Evolutionary conservation across 2,329 filamentous ascomycete species (phyloP).

Genomic region (Pyrenochaeta sp.): DNA sequence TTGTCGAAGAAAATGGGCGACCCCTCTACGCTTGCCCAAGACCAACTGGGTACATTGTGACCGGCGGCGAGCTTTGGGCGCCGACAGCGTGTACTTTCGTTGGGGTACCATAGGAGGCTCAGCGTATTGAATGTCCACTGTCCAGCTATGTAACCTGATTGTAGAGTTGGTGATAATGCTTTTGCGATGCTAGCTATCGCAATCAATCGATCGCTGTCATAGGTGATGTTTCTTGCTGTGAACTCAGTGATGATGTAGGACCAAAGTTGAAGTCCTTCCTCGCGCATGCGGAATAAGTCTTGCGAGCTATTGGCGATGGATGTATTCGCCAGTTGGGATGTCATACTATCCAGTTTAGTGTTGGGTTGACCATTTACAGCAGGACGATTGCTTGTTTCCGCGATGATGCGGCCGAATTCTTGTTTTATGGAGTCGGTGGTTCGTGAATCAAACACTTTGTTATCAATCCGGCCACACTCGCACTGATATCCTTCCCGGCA

Average conservation of each 20-base stretch:
- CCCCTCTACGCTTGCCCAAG: conserved; percentile 47
- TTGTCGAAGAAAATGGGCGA: conserved; percentile 49
- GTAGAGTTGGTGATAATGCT: conserved; percentile 30
- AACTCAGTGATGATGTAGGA: conserved; percentile 48
- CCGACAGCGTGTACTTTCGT: conserved; percentile 35
- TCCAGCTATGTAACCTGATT: conserved; percentile 46
- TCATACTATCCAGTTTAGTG: conserved; percentile 36
- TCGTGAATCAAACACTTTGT: conserved; percentile 40
- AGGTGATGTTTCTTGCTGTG: conserved; percentile 43
- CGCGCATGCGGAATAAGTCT: conserved; percentile 26
- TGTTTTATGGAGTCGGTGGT: conserved; percentile 46
- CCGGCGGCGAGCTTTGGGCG: conserved; percentile 27
- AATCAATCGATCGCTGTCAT: conserved; percentile 42
- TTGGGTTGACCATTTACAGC: conserved; percentile 15
- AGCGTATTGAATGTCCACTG: conserved; percentile 49
- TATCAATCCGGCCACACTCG: conserved; percentile 46
- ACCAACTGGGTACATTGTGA: conserved; percentile 45
- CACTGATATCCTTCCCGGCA: conserved; percentile 48
- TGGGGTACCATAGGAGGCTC: conserved; percentile 47
- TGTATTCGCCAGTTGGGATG: conserved; percentile 38
- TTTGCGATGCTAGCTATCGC: conserved; percentile 45
- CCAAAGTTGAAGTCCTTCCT: conserved; percentile 45
- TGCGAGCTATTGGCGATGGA: conserved; percentile 30
- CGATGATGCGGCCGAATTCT: conserved; percentile 38
- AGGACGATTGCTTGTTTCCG: conserved; percentile 22